Conservation (phyloP, 768 basidiomycete species). For the Lenzites betulinus region DNA sequence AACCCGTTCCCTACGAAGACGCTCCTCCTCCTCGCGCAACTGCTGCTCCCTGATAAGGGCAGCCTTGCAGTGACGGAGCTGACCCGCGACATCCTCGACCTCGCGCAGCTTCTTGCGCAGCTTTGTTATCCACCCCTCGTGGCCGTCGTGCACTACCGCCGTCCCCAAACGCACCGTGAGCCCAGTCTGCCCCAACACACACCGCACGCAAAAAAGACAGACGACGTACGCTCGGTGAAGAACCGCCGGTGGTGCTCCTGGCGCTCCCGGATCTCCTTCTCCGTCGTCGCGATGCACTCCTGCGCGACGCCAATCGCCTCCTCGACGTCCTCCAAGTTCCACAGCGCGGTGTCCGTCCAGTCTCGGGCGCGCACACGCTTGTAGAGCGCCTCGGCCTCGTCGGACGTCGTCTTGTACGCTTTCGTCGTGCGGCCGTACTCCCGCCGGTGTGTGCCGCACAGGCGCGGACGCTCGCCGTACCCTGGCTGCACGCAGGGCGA, state of each 20-base stretch:
- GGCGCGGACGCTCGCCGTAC: conserved; percentile 5
- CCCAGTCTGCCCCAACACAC: background rate
- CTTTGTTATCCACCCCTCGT: conserved; percentile 5
- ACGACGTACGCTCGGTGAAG: conserved; percentile 3
- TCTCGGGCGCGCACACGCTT: background rate
- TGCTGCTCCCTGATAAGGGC: background rate
- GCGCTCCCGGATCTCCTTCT: conserved; percentile 7
- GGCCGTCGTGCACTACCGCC: background rate
- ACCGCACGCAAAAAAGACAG: background rate
- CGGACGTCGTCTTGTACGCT: conserved; percentile 2
- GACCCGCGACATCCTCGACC: conserved; percentile 1
- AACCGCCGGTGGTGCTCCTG: conserved; percentile 9
- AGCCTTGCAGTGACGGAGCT: conserved; percentile 1
- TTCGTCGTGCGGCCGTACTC: conserved; percentile 4
- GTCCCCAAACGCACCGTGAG: background rate
- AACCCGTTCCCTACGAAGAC: background rate
- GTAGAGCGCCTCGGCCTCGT: background rate
- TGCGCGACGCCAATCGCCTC: background rate
- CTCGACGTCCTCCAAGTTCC: background rate
- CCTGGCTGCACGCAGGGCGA: background rate
- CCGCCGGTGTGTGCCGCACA: conserved; percentile 3
- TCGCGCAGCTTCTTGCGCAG: conserved; percentile 1
- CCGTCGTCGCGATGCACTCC: background rate
- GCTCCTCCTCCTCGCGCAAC: background rate
- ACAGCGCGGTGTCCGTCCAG: background rate